Conservation (phyloP, 176 grass and related monocot species). For the Zizania latifolia region DNA sequence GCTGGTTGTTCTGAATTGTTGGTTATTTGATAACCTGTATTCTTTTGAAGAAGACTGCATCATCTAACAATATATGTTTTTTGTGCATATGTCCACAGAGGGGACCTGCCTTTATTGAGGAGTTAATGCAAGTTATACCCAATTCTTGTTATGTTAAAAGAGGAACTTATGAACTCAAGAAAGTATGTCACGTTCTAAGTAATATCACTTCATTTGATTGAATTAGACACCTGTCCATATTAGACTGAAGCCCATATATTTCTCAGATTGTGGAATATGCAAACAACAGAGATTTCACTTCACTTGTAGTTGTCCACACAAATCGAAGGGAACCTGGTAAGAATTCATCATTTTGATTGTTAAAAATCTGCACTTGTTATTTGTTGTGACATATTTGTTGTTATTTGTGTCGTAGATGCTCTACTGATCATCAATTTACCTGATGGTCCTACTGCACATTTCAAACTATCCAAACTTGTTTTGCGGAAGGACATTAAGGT, state of each 20-base stretch:
- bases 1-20: background rate
- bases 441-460: constrained; percentile 89
- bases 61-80: constrained; percentile 12
- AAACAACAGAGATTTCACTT: constrained; percentile 73
- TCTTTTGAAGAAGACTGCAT: background rate
- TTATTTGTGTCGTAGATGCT: constrained; percentile 35
- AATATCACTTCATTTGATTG: constrained; percentile 8
- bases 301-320: constrained; percentile 78
- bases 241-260: background rate
- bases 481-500: constrained; percentile 94
- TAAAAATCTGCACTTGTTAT: background rate
- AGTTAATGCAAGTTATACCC: constrained; percentile 77
- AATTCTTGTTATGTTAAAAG: constrained; percentile 77
- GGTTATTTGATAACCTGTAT: constrained; percentile 3
- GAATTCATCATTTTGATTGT: constrained; percentile 13
- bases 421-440: constrained; percentile 54
- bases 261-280: constrained; percentile 90
- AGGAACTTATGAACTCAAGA: constrained; percentile 96
- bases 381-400: constrained; percentile 18
- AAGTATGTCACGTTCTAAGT: constrained; percentile 36
- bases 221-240: background rate
- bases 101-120: constrained; percentile 75
- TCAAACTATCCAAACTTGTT: constrained; percentile 88
- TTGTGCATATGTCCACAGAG: constrained; percentile 41
- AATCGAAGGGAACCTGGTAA: constrained; percentile 80